A percentile compares a stretch with the other conserved stretches of the same genome.
These are phyloP conservation scores for Fusarium solani-melongenae DNA, from an alignment of 2,329 filamentous ascomycete genomes.

Conservation along the genomic window DNA sequence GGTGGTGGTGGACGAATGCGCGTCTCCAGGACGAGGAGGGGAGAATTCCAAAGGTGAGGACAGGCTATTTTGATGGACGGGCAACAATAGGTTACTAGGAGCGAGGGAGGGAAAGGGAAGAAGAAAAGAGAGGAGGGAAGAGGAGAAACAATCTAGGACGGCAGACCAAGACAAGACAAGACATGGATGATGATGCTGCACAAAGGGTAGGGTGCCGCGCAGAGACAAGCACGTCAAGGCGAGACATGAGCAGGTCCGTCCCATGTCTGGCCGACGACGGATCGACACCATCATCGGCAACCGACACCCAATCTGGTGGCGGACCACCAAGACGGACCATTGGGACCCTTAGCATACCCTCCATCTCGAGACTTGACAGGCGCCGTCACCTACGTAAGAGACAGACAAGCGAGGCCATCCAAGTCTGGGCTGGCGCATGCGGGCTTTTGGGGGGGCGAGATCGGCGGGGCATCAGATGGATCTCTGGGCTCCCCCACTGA, in stretches of 20 bases:
- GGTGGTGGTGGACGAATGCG: conserved; percentile 18
- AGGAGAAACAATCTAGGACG: neutral
- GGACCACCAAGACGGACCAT: neutral
- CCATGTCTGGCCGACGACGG: neutral
- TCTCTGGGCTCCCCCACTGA: neutral
- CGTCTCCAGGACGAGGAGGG: conserved; percentile 12
- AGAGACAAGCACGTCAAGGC: neutral
- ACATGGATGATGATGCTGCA: neutral
- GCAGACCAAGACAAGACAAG: neutral
- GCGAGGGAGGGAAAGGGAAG: neutral
- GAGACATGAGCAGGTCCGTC: neutral
- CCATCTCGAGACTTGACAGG: conserved; percentile 1
- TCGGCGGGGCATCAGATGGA: neutral
- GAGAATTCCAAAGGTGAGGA: conserved; percentile 19
- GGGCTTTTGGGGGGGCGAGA: conserved; percentile 13
- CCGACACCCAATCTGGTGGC: conserved; percentile 11
- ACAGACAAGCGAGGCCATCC: conserved; percentile 23
- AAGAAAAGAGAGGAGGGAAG: neutral
- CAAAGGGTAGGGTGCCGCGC: neutral
- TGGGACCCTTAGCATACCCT: neutral
- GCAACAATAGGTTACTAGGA: neutral
- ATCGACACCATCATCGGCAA: neutral
- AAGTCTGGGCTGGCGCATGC: neutral
- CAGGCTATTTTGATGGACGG: neutral
- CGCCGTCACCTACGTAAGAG: conserved; percentile 1